Percentiles rank a stretch among this genome's conserved stretches.
Evolutionary conservation across 1,139 yeast genomes (phyloP).

Genomic region (Blastobotrys capitulatus): DNA sequence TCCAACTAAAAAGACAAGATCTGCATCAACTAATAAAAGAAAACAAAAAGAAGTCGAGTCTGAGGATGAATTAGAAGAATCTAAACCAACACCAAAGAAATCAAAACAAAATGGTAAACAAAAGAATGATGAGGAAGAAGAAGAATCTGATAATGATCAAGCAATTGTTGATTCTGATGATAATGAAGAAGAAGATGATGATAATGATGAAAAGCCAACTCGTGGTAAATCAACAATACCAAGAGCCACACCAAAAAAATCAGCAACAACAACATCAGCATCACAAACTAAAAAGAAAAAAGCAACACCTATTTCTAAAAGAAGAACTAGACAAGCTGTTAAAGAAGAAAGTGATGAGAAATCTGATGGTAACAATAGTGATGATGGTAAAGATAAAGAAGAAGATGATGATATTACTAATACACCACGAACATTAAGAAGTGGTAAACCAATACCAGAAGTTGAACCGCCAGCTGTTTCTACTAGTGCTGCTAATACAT

Average conservation of each 20-base stretch:
- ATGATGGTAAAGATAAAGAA: too few relatives aligned
- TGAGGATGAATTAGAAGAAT: too few relatives aligned
- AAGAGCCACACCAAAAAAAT: too few relatives aligned
- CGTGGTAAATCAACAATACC: too few relatives aligned
- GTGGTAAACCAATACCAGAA: conserved; percentile 3
- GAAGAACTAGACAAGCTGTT: not conserved
- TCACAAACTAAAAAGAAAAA: not conserved
- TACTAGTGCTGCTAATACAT: not conserved
- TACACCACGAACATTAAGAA: not conserved
- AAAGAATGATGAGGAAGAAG: too few relatives aligned
- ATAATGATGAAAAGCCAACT: not conserved
- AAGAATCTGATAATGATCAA: too few relatives aligned
- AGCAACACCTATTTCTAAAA: not conserved
- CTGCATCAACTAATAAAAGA: too few relatives aligned
- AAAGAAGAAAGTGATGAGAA: not conserved
- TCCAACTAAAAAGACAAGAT: too few relatives aligned
- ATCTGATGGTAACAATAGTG: not conserved
- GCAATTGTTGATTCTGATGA: too few relatives aligned
- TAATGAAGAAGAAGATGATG: not conserved
- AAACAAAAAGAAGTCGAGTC: too few relatives aligned
- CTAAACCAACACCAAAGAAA: too few relatives aligned
- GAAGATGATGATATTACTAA: not conserved
- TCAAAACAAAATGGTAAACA: too few relatives aligned
- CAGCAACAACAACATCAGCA: not conserved
- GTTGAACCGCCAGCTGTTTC: not conserved